These are phyloP conservation scores for Epichloe scottii DNA, from an alignment of 2,329 filamentous ascomycete species.

Conservation along the genomic window DNA sequence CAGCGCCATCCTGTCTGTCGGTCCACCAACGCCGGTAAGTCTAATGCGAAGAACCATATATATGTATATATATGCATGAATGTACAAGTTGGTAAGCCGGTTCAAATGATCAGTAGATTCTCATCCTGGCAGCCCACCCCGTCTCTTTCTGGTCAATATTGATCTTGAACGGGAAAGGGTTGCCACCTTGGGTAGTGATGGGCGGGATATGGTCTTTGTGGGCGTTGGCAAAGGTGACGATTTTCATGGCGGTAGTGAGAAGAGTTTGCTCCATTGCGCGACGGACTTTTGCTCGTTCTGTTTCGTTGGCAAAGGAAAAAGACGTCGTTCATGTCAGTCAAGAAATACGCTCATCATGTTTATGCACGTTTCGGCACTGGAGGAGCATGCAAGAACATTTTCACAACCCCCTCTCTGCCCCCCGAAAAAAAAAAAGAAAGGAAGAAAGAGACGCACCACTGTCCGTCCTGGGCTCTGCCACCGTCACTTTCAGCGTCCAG, in stretches of 20 bases:
- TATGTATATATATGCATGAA: not conserved
- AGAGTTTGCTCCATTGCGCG: conserved; percentile 85
- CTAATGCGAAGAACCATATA: not conserved
- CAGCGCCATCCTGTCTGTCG: not conserved
- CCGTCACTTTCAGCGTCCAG: conserved; percentile 89
- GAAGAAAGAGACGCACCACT: conserved; percentile 46
- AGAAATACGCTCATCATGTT: too few species aligned
- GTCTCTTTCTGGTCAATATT: conserved; percentile 69
- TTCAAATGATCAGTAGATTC: conserved; percentile 43
- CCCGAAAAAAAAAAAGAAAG: not conserved
- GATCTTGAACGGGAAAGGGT: conserved; percentile 93
- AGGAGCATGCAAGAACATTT: too few species aligned
- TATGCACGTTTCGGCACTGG: too few species aligned
- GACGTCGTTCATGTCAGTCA: not conserved
- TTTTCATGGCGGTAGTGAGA: conserved; percentile 77
- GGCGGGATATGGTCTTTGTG: conserved; percentile 96
- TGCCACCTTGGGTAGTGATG: conserved; percentile 85
- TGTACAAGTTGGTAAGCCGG: too few species aligned
- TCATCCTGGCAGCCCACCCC: conserved; percentile 68
- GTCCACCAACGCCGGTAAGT: not conserved
- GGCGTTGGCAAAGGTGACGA: conserved; percentile 72
- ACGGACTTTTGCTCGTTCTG: conserved; percentile 79
- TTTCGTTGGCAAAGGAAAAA: not conserved
- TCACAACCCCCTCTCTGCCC: fast-evolving
- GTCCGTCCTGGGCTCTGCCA: conserved; percentile 80